phyloP scores from a whole-genome alignment of 164 flowering plant genomes.

The Brasenia schreberi region DNA sequence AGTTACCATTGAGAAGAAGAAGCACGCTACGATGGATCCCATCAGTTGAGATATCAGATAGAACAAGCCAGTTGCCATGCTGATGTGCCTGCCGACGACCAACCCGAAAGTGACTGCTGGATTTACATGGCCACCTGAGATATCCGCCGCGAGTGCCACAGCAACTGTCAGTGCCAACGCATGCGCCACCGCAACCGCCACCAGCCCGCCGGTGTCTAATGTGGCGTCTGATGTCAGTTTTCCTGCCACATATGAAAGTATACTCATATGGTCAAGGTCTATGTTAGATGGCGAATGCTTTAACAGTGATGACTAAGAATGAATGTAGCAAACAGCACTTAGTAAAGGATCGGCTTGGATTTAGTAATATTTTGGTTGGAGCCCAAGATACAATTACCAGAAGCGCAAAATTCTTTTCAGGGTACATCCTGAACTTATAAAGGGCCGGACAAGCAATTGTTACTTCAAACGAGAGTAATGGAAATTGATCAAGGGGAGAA shows the following conservation, averaged over 20 bases:
- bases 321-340: neutral
- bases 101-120: constrained; percentile 82
- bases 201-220: constrained; percentile 32
- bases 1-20: constrained; percentile 31
- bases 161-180: constrained; percentile 48
- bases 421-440: no score
- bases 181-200: constrained; percentile 43
- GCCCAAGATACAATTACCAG: no score
- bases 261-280: neutral
- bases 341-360: neutral
- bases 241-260: constrained; percentile 15
- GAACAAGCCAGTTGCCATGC: constrained; percentile 45
- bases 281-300: neutral
- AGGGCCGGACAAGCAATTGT: no score
- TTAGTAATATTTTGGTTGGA: no score
- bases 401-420: no score
- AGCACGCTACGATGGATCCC: constrained; percentile 61
- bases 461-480: no score
- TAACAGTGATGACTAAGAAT: neutral
- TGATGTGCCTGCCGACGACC: constrained; percentile 66
- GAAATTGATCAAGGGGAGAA: neutral
- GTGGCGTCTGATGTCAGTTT: constrained; percentile 28
- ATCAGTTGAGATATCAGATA: constrained; percentile 64
- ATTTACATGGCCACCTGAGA: constrained; percentile 79
- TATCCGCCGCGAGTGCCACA: constrained; percentile 35